Percentiles rank a stretch among this genome's conserved stretches.
Evolutionary conservation across 2,329 filamentous ascomycete genomes (phyloP).

Genomic region (Pseudomassariella vexata): DNA sequence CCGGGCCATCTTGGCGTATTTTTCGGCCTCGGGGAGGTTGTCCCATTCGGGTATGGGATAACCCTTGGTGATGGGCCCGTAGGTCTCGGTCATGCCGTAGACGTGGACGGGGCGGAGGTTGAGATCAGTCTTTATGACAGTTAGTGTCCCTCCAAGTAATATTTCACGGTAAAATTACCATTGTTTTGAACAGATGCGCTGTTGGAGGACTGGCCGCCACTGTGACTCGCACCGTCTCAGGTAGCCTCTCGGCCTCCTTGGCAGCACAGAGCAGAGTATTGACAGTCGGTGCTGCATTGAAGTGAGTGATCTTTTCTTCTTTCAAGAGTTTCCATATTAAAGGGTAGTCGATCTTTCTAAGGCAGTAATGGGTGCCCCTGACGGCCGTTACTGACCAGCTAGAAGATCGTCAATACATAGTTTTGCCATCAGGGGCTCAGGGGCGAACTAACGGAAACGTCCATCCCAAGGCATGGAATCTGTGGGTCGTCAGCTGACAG

Average conservation of each 20-base stretch:
- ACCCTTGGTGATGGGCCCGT: slow-evolving; percentile 91
- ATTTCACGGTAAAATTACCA: slow-evolving; percentile 47
- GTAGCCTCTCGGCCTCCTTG: slow-evolving; percentile 65
- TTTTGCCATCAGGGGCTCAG: too few species aligned
- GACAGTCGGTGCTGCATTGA: slow-evolving; percentile 92
- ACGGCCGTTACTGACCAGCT: slow-evolving; percentile 85
- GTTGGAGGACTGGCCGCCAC: slow-evolving; percentile 90
- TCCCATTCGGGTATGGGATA: slow-evolving; percentile 87
- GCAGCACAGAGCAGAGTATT: slow-evolving; percentile 87
- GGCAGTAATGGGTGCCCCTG: slow-evolving; percentile 88
- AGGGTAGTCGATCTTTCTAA: slow-evolving; percentile 92
- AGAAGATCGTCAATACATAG: too few species aligned
- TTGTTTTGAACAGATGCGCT: slow-evolving; percentile 85
- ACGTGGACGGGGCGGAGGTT: slow-evolving; percentile 91
- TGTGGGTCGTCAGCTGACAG: slow-evolving; percentile 15
- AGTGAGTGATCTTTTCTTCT: slow-evolving; percentile 84
- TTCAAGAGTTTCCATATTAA: slow-evolving; percentile 87
- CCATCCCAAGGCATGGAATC: slow-evolving; percentile 69
- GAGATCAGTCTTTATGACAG: slow-evolving; percentile 35
- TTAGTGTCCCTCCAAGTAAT: not conserved
- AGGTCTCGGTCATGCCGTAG: slow-evolving; percentile 84
- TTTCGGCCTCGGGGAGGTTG: slow-evolving; percentile 64
- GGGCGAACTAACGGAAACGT: slow-evolving; percentile 60
- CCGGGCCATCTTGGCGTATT: slow-evolving; percentile 83
- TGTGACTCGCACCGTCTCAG: slow-evolving; percentile 72